phyloP scores from a whole-genome alignment of 805 yeast genomes.

The Candida yuanshanica region DNA sequence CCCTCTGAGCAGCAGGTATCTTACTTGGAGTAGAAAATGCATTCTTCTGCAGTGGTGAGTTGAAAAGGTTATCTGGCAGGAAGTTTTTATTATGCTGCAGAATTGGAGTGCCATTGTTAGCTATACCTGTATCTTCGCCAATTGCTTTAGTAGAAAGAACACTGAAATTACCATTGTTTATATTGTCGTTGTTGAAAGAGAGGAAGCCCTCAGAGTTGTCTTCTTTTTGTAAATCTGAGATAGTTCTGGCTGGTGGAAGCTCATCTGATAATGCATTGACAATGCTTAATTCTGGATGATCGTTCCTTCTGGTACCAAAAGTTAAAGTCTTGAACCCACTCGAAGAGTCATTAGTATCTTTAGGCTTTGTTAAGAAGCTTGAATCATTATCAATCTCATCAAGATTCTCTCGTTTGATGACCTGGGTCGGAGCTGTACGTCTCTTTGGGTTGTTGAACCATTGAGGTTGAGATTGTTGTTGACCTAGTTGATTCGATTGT shows the following conservation, averaged over 20 bases:
- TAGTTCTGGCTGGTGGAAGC: constrained; percentile 35
- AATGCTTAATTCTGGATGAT: constrained; percentile 17
- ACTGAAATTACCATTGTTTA: constrained; percentile 7
- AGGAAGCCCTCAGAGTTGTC: constrained; percentile 23
- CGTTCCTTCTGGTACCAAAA: constrained; percentile 32
- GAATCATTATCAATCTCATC: constrained; percentile 21
- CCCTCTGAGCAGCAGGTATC: neutral
- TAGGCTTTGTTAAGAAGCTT: constrained; percentile 17
- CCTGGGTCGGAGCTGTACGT: constrained; percentile 41
- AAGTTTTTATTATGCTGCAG: constrained; percentile 7
- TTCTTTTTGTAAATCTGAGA: constrained; percentile 36
- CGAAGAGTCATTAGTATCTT: constrained; percentile 6
- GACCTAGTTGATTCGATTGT: constrained; percentile 4
- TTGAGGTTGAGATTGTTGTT: constrained; percentile 19
- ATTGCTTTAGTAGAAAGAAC: constrained; percentile 2
- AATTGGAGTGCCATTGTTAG: constrained; percentile 1
- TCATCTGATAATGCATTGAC: constrained; percentile 32
- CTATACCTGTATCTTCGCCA: neutral
- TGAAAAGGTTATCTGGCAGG: constrained; percentile 10
- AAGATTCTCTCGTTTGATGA: constrained; percentile 35
- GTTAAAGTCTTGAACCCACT: constrained; percentile 32
- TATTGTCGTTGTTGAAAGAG: constrained; percentile 13
- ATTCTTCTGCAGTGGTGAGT: constrained; percentile 5
- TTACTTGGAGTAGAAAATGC: constrained; percentile 18
- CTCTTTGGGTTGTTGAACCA: constrained; percentile 41